Percentiles rank a stretch among this genome's conserved stretches.
These are phyloP conservation scores for Phaeotremella fagi DNA, from an alignment of 768 basidiomycete species.

Conservation along the genomic window DNA sequence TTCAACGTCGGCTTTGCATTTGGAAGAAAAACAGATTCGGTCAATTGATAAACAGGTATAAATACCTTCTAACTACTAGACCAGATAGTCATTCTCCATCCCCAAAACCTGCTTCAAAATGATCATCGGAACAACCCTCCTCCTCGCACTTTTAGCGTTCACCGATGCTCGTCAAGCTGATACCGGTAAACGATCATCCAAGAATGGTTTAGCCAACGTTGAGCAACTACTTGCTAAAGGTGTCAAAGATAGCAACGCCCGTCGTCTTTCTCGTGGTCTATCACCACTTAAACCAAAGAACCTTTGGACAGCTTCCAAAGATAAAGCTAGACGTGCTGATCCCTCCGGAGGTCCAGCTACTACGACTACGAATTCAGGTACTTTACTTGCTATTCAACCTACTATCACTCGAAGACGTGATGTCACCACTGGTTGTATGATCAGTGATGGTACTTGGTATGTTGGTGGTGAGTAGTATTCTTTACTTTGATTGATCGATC, in stretches of 20 bases:
- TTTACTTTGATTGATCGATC: background rate
- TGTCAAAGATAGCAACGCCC: background rate
- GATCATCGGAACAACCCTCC: background rate
- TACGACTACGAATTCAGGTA: background rate
- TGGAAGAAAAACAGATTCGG: too few relatives aligned
- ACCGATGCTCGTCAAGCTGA: background rate
- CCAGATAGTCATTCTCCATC: too few relatives aligned
- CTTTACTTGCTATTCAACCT: background rate
- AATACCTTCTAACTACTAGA: too few relatives aligned
- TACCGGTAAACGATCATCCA: background rate
- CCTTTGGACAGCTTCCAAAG: background rate
- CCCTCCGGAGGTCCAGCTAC: background rate
- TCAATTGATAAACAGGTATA: too few relatives aligned
- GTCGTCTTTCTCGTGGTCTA: background rate
- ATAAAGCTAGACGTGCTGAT: background rate
- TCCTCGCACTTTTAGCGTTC: background rate
- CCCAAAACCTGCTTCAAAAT: background rate
- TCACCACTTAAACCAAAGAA: background rate
- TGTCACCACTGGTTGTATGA: background rate
- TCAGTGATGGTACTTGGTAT: background rate
- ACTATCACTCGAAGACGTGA: background rate
- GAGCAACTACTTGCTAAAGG: background rate
- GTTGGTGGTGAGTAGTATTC: background rate
- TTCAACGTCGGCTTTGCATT: too few relatives aligned
- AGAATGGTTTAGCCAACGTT: too few relatives aligned